phyloP scores from a whole-genome alignment of 2,329 filamentous ascomycete genomes.

The Fusarium beomiforme region DNA sequence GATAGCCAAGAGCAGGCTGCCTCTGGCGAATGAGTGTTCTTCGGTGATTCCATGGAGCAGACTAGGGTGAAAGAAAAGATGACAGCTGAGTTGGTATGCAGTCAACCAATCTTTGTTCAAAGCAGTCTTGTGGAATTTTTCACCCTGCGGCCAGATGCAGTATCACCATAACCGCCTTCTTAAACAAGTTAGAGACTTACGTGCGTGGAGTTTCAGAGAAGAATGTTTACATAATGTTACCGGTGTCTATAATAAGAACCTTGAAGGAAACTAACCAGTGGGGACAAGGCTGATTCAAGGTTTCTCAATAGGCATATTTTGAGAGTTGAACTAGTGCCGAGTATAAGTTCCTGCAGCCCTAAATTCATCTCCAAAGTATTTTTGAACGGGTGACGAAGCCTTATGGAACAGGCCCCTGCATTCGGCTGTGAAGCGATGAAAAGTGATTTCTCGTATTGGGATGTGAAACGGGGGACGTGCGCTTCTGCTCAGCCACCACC shows the following conservation, averaged over 20 bases:
- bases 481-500: background rate
- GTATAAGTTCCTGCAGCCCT: background rate
- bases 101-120: background rate
- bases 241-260: slow-evolving; percentile 1
- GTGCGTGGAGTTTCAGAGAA: background rate
- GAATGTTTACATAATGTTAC: background rate
- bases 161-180: background rate
- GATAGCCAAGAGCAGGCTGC: background rate
- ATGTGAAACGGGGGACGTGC: background rate
- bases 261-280: background rate
- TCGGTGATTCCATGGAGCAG: background rate
- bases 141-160: background rate
- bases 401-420: background rate
- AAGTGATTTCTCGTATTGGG: slow-evolving; percentile 4
- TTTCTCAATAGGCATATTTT: background rate
- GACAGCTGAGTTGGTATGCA: background rate
- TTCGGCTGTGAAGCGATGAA: background rate
- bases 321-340: background rate
- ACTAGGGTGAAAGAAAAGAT: background rate
- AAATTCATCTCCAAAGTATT: background rate
- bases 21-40: background rate
- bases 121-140: background rate
- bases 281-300: background rate
- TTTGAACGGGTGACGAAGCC: background rate
- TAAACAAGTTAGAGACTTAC: background rate